Percentiles rank a stretch among this genome's conserved stretches.
Conservation (phyloP, 139 green algal genomes). For the Axilococcus clingmanii region DNA sequence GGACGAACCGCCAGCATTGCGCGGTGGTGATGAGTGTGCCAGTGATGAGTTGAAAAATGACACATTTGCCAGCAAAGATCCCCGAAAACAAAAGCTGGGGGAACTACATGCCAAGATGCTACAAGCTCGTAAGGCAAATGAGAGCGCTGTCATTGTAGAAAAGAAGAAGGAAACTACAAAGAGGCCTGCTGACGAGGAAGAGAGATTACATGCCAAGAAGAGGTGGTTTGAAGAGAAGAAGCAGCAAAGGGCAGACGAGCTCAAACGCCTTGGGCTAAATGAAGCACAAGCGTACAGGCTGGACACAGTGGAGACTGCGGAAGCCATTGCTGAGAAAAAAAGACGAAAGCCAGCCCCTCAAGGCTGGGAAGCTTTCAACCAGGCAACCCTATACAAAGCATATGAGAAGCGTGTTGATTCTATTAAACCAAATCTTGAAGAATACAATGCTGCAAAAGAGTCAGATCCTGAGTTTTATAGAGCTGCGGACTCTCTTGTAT, state of each 20-base stretch:
- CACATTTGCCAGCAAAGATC: conserved; percentile 47
- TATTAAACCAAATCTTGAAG: conserved; percentile 39
- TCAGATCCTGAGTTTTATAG: conserved; percentile 74
- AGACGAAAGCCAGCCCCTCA: conserved; percentile 49
- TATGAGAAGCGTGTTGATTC: conserved; percentile 76
- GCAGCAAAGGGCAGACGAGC: conserved; percentile 55
- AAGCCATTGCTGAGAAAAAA: conserved; percentile 65
- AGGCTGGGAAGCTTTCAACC: conserved; percentile 63
- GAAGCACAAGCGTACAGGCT: conserved; percentile 57
- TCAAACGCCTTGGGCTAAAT: conserved; percentile 61
- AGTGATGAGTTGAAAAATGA: conserved; percentile 10
- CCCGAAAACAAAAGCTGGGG: conserved; percentile 71
- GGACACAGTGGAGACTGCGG: conserved; percentile 68
- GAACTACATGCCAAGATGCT: conserved; percentile 73
- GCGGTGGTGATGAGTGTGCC: neutral
- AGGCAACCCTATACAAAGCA: conserved; percentile 55
- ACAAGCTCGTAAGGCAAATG: conserved; percentile 75
- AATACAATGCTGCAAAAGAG: conserved; percentile 73
- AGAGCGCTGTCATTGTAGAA: conserved; percentile 77
- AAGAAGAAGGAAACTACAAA: conserved; percentile 26
- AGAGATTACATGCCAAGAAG: conserved; percentile 1
- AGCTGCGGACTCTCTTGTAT: conserved; percentile 55
- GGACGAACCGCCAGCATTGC: neutral
- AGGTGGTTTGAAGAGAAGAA: conserved; percentile 79
- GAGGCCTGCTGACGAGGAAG: neutral